These are phyloP conservation scores for Diaporthe aspalathi DNA, from an alignment of 2,329 filamentous ascomycete species.

Conservation along the genomic window DNA sequence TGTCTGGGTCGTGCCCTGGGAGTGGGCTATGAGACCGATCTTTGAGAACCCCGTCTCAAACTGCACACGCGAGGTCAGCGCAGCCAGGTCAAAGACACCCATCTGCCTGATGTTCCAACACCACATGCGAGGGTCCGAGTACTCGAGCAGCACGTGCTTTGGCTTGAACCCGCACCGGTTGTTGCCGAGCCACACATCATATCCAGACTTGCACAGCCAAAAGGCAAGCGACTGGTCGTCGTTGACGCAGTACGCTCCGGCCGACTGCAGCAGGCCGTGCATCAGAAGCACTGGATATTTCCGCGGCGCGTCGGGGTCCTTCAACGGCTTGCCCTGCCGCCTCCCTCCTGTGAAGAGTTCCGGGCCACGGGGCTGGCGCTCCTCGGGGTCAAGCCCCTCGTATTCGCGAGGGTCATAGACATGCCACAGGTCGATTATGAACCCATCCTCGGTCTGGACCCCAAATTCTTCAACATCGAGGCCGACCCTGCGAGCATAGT, in stretches of 20 bases:
- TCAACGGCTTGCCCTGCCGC: slow-evolving; percentile 50
- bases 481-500: slow-evolving; percentile 89
- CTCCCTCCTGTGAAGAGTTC: slow-evolving; percentile 67
- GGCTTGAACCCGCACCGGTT: slow-evolving; percentile 90
- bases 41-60: slow-evolving; percentile 85
- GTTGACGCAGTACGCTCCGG: slow-evolving; percentile 89
- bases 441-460: slow-evolving; percentile 94
- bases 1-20: slow-evolving; percentile 90
- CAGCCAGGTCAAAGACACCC: slow-evolving; percentile 88
- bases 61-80: slow-evolving; percentile 82
- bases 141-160: slow-evolving; percentile 76
- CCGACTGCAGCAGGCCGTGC: slow-evolving; percentile 87
- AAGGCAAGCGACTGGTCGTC: slow-evolving; percentile 92
- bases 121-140: slow-evolving; percentile 92
- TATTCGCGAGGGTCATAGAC: slow-evolving; percentile 86
- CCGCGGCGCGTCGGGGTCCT: slow-evolving; percentile 54
- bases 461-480: slow-evolving; percentile 85
- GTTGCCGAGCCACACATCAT: slow-evolving; percentile 96
- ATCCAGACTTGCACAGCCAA: slow-evolving; percentile 90
- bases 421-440: slow-evolving; percentile 90
- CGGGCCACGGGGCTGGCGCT: slow-evolving; percentile 67
- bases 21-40: slow-evolving; percentile 86
- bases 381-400: slow-evolving; percentile 58
- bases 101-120: slow-evolving; percentile 96
- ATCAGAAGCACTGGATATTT: slow-evolving; percentile 89